A percentile compares a stretch with the other conserved stretches of the same genome.
Evolutionary conservation across 192 early-diverging fungal genomes (phyloP).

Genomic region (Backusella luteola): DNA sequence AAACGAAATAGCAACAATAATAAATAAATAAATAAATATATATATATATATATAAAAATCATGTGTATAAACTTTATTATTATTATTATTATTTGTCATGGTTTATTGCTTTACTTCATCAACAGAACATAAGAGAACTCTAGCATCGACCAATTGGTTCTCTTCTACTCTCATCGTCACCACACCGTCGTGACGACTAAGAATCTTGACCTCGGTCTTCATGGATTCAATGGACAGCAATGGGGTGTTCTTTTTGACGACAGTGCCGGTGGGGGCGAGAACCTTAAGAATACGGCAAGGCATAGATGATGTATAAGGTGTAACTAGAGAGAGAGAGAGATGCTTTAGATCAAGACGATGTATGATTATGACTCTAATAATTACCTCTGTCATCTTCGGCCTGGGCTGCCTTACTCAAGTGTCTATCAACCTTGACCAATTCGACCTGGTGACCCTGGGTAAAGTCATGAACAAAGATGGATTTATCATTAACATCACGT

Average conservation of each 20-base stretch:
- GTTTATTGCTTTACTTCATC: slow-evolving; percentile 27
- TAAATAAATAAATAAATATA: too few relatives aligned
- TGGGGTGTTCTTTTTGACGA: slow-evolving; percentile 54
- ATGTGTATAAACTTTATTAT: not conserved
- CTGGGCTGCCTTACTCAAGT: slow-evolving; percentile 37
- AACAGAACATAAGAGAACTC: slow-evolving; percentile 49
- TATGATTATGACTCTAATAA: not conserved
- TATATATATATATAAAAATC: too few relatives aligned
- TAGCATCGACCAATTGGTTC: slow-evolving; percentile 59
- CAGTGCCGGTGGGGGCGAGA: slow-evolving; percentile 46
- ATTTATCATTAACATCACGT: slow-evolving; percentile 37
- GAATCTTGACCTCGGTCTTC: slow-evolving; percentile 63
- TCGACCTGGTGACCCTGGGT: slow-evolving; percentile 46
- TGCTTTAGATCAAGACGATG: not conserved
- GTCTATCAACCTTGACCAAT: slow-evolving; percentile 40
- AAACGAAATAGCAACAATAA: not conserved
- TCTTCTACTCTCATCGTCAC: slow-evolving; percentile 54
- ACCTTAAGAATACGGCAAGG: slow-evolving; percentile 60
- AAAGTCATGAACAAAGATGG: slow-evolving; percentile 48
- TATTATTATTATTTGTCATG: not conserved
- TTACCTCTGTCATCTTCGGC: slow-evolving; percentile 45
- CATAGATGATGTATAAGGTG: slow-evolving; percentile 62
- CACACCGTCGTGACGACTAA: slow-evolving; percentile 53
- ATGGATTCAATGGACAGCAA: slow-evolving; percentile 65
- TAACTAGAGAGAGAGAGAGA: slow-evolving; percentile 24